phyloP scores from a whole-genome alignment of 306 rosid genomes.

The Pyrus pyrifolia region DNA sequence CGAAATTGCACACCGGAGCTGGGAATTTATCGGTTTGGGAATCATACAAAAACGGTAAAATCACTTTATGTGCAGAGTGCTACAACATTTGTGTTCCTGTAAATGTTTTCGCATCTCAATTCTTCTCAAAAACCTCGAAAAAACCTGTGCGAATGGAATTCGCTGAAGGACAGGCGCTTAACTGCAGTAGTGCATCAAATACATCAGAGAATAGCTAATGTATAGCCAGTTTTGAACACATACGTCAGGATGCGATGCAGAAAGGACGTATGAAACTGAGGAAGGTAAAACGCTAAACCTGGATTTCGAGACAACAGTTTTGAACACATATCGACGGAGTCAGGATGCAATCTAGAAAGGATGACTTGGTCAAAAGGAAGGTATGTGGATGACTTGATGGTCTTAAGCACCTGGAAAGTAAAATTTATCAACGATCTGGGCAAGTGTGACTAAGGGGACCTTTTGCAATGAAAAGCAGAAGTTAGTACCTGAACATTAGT shows the following conservation, averaged over 20 bases:
- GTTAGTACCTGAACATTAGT: constrained; percentile 51
- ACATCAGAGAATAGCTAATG: not conserved
- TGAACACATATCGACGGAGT: constrained; percentile 49
- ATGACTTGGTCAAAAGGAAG: constrained; percentile 47
- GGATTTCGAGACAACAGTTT: constrained; percentile 47
- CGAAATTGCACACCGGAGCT: not conserved
- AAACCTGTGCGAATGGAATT: constrained; percentile 48
- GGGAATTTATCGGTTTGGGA: not conserved
- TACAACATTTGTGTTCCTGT: not conserved
- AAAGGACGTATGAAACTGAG: not conserved
- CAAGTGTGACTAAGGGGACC: not conserved
- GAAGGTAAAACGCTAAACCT: constrained; percentile 26
- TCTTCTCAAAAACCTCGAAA: not conserved
- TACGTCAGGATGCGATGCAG: too few species aligned
- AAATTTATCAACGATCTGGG: not conserved
- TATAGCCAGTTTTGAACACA: not conserved
- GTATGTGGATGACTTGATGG: constrained; percentile 34
- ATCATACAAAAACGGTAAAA: not conserved
- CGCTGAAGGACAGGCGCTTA: constrained; percentile 47
- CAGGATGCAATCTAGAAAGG: constrained; percentile 37
- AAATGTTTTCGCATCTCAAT: not conserved
- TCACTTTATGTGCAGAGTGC: not conserved
- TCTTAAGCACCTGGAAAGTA: constrained; percentile 42
- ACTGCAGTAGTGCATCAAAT: constrained; percentile 25
- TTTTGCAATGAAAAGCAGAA: not conserved